Base-by-base conservation (phyloP, 1,284 basidiomycete genomes). In the Violaceomyces palustris region DNA sequence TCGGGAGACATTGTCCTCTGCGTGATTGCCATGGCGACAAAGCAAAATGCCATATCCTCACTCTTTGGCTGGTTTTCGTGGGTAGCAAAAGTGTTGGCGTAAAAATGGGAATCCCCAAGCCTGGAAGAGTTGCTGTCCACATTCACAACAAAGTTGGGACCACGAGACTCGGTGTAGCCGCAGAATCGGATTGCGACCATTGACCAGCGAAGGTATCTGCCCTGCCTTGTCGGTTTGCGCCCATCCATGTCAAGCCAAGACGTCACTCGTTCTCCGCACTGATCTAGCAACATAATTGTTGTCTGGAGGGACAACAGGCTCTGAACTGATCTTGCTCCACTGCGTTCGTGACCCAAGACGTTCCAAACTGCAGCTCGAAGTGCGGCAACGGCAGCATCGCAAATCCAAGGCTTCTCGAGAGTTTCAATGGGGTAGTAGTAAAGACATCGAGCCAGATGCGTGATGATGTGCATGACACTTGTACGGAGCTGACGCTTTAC, bases 101-200 rank as follows among this genome's bases (percentile, higher is more conserved):
- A 23, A 17, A 31, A 32, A 4, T 22, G 2, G 10, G 21, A 15
- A 25, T 39, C 22, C 9, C 29, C 38, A 23, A 18, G 25, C 9
- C 18, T 19, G 21, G 17, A 22, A 3, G 29, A 22, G 14, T 15
- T 39, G 29, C 21, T 24, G 38, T 18, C 26, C 29, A 39, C 18
- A 23, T 39, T 31, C 22, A 39, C 14, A 8, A 29, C 10, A 17
- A 39, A 32, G n/a, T 31, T 10, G 4, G 38, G 29, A 19, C n/a
- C 5, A 22, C 27, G 27, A 22, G 37, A 7, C 3, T 29, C 28
- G 9, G 29, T 23, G 33, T 35, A 32, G 22, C 29, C 34, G n/a
- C 35, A 37, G 28, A 38, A 37, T 4, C 17, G 26, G 42, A 44
- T 2, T 9, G 7, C 8, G 29, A 44, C 42, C 42, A 44, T 44